These are phyloP conservation scores for Russula virescens DNA, from an alignment of 768 basidiomycete species.

Conservation along the genomic window DNA sequence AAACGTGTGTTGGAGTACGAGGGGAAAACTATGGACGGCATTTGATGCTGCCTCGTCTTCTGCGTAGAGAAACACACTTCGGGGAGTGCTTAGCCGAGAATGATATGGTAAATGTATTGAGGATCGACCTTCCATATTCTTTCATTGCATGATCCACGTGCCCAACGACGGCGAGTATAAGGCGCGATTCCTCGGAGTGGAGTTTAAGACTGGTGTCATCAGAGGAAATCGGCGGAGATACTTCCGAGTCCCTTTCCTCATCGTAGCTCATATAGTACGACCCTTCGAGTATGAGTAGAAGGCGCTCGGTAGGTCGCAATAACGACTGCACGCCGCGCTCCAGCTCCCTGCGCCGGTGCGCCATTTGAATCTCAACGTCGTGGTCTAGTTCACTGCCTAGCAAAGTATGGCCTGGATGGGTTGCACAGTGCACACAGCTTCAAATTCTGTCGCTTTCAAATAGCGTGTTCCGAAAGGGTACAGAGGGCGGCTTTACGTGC, in stretches of 20 bases:
- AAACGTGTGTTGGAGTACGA: constrained; percentile 19
- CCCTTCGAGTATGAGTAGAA: constrained; percentile 5
- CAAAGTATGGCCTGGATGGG: too few relatives aligned
- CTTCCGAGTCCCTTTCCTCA: neutral
- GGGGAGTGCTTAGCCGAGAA: neutral
- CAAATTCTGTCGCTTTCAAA: neutral
- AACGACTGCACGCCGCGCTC: constrained; percentile 9
- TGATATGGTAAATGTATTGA: neutral
- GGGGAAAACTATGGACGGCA: neutral
- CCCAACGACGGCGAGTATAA: constrained; percentile 10
- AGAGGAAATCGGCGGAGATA: neutral
- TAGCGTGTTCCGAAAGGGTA: neutral
- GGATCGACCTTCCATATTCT: constrained; percentile 14
- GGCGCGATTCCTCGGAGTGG: neutral
- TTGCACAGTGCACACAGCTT: too few relatives aligned
- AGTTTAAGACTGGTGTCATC: neutral
- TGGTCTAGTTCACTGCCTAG: neutral
- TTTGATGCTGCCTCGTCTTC: neutral
- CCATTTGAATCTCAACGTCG: constrained; percentile 6
- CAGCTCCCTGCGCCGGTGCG: neutral
- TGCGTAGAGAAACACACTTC: constrained; percentile 17
- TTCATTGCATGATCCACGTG: neutral
- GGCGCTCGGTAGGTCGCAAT: constrained; percentile 17
- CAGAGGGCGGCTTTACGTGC: neutral
- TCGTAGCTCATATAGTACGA: neutral